phyloP scores from a whole-genome alignment of 306 rosid genomes.

The Prinsepia uniflora region DNA sequence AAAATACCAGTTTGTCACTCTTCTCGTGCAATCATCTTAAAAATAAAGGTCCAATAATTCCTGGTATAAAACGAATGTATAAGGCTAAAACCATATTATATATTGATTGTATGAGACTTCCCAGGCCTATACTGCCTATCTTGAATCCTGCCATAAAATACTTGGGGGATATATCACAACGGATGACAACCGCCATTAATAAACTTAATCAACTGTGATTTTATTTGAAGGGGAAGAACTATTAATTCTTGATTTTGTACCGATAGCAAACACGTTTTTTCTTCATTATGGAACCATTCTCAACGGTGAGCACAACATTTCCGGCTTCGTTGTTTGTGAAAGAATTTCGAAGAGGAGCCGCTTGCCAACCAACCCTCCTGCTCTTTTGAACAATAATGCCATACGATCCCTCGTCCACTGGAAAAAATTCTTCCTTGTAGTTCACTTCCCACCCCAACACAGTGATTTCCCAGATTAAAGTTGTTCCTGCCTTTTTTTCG shows the following conservation, averaged over 20 bases:
- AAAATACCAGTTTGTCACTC: too few relatives aligned
- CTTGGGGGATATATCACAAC: background rate
- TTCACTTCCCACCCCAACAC: constrained; percentile 78
- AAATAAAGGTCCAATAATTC: too few relatives aligned
- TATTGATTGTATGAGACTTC: background rate
- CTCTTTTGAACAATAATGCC: constrained; percentile 64
- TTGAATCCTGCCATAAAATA: background rate
- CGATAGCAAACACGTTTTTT: constrained; percentile 81
- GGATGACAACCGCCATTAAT: background rate
- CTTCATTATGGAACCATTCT: constrained; percentile 53
- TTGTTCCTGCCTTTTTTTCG: constrained; percentile 33
- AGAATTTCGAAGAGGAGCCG: constrained; percentile 44
- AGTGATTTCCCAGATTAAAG: constrained; percentile 55
- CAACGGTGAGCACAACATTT: constrained; percentile 57
- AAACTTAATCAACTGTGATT: background rate
- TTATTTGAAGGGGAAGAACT: background rate
- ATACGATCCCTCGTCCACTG: constrained; percentile 54
- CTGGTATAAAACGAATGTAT: too few relatives aligned
- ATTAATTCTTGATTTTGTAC: constrained; percentile 47
- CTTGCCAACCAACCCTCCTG: constrained; percentile 47
- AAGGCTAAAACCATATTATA: background rate
- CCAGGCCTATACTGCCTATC: background rate
- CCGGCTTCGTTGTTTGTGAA: constrained; percentile 61
- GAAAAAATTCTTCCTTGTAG: constrained; percentile 71
- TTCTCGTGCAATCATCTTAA: too few relatives aligned